Conservation (phyloP, 2,329 filamentous ascomycete genomes). For the Tricladium varicosporioides region DNA sequence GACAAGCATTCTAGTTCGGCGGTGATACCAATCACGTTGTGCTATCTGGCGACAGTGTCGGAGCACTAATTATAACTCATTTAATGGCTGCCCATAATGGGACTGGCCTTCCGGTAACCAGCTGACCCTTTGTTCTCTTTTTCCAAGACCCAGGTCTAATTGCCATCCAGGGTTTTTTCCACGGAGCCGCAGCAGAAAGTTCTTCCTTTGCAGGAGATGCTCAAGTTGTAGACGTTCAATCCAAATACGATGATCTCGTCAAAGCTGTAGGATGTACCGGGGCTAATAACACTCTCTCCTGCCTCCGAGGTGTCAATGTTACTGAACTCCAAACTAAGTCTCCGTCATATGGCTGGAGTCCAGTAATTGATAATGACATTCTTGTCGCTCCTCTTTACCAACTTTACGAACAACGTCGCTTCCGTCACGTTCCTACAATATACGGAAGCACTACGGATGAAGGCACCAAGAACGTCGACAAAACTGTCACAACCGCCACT, state of each 20-base stretch:
- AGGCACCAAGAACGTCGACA: conserved; percentile 14
- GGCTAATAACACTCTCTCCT: conserved; percentile 37
- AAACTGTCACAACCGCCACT: conserved; percentile 12
- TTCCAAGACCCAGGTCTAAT: not conserved
- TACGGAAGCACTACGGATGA: conserved; percentile 32
- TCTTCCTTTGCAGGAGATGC: conserved; percentile 43
- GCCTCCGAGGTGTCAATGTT: conserved; percentile 43
- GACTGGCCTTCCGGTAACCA: conserved; percentile 9
- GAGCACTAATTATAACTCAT: conserved; percentile 58
- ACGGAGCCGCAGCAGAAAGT: conserved; percentile 47
- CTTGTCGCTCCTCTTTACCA: conserved; percentile 23
- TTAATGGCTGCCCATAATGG: conserved; percentile 56
- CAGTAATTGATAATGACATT: conserved; percentile 13
- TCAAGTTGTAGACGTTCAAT: conserved; percentile 33
- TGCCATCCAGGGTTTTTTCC: conserved; percentile 44
- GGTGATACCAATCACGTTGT: conserved; percentile 66
- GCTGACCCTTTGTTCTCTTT: not conserved
- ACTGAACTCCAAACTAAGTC: conserved; percentile 39
- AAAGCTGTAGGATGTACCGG: conserved; percentile 41
- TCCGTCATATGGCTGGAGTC: conserved; percentile 10
- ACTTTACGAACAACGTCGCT: conserved; percentile 45
- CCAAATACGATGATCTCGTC: conserved; percentile 45
- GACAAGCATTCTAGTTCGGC: conserved; percentile 51
- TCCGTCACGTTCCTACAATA: conserved; percentile 52
- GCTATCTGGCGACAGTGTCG: conserved; percentile 64